Conservation (phyloP, 2,329 filamentous ascomycete genomes). For the Ophioceras dolichostomum region DNA sequence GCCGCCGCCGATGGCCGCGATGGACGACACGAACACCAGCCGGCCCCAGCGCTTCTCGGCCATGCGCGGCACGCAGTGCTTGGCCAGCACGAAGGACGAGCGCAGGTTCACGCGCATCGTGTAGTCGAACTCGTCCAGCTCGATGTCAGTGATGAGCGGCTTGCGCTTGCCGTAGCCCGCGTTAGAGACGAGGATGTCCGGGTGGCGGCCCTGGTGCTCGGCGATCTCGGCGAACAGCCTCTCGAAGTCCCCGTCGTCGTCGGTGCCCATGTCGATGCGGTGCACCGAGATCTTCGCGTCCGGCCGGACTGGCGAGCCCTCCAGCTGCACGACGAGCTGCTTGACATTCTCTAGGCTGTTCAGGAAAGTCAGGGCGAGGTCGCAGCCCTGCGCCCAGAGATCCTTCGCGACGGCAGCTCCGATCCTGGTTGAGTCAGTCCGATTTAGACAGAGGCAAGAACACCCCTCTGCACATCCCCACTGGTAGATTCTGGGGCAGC, state of each 20-base stretch:
- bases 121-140: conserved; percentile 51
- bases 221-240: conserved; percentile 39
- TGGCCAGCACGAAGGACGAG: conserved; percentile 48
- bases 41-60: conserved; percentile 46
- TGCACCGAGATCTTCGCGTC: conserved; percentile 34
- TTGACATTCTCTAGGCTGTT: conserved; percentile 15
- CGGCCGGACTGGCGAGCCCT: conserved; percentile 4
- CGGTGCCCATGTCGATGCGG: conserved; percentile 40
- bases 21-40: conserved; percentile 36
- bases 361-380: conserved; percentile 20
- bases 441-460: too few species aligned
- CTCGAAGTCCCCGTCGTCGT: conserved; percentile 30
- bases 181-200: conserved; percentile 55
- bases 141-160: conserved; percentile 41
- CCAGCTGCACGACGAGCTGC: conserved; percentile 14
- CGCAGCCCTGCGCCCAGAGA: conserved; percentile 19
- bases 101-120: conserved; percentile 50
- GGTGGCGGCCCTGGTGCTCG: conserved; percentile 29
- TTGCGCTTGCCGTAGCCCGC: conserved; percentile 55
- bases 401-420: conserved; percentile 19
- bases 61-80: conserved; percentile 50
- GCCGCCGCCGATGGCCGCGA: conserved; percentile 49
- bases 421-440: too few species aligned
- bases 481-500: neutral
- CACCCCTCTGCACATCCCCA: too few species aligned